A percentile compares a stretch with the other conserved stretches of the same genome.
Evolutionary conservation across 2,329 filamentous ascomycete species (phyloP).

Genomic region (Ilyonectria mors-panacis): DNA sequence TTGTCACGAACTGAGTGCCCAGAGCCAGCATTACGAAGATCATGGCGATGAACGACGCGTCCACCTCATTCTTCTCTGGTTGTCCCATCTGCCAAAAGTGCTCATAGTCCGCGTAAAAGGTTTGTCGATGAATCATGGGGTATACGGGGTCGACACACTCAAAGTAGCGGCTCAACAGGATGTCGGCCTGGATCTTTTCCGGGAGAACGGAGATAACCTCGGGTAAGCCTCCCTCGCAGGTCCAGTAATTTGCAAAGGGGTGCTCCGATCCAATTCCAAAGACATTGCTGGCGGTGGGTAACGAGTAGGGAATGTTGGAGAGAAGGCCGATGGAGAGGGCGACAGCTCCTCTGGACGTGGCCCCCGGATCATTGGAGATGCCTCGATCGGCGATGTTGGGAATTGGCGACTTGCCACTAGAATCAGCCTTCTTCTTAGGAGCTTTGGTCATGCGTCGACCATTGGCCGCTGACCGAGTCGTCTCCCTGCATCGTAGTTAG

Average conservation of each 20-base stretch:
- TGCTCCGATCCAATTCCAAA: slow-evolving; percentile 87
- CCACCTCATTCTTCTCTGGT: slow-evolving; percentile 71
- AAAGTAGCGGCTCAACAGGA: slow-evolving; percentile 75
- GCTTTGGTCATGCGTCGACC: slow-evolving; percentile 71
- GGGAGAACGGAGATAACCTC: slow-evolving; percentile 84
- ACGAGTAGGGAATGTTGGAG: slow-evolving; percentile 81
- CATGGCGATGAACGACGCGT: slow-evolving; percentile 79
- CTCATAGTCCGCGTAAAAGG: slow-evolving; percentile 84
- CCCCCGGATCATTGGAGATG: slow-evolving; percentile 61
- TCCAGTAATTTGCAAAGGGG: slow-evolving; percentile 90
- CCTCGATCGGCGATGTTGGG: slow-evolving; percentile 72
- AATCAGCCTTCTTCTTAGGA: slow-evolving; percentile 66
- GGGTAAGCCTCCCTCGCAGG: slow-evolving; percentile 79
- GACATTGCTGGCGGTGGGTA: slow-evolving; percentile 80
- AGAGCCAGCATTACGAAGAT: slow-evolving; percentile 84
- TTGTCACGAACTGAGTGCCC: slow-evolving; percentile 81
- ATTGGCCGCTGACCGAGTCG: slow-evolving; percentile 67
- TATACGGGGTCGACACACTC: slow-evolving; percentile 85
- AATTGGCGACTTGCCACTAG: slow-evolving; percentile 57
- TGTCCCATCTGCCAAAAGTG: slow-evolving; percentile 78
- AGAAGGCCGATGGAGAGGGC: slow-evolving; percentile 74
- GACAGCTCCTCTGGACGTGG: slow-evolving; percentile 64
- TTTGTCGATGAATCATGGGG: slow-evolving; percentile 82
- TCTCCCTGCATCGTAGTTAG: slow-evolving; percentile 63
- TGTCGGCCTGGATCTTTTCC: slow-evolving; percentile 82